phyloP scores from a whole-genome alignment of 345 rosid species.

The Aurinia saxatilis region DNA sequence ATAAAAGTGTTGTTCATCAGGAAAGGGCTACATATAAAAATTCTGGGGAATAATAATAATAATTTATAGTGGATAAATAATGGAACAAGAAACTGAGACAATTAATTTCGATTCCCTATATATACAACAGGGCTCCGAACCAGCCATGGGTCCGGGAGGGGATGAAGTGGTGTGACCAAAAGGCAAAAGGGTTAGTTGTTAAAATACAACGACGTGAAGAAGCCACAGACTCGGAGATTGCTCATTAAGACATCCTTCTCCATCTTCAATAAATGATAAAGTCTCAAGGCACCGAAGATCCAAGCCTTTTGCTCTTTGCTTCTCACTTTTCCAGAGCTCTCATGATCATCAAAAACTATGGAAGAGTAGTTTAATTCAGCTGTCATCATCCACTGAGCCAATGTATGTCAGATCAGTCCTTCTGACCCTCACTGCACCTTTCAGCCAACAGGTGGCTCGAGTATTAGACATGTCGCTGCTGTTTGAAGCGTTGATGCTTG shows the following conservation, averaged over 20 bases:
- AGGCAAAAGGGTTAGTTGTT: conserved; percentile 30
- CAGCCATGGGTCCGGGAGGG: conserved; percentile 17
- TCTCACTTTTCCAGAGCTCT: neutral
- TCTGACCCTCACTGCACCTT: conserved; percentile 87
- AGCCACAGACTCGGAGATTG: conserved; percentile 21
- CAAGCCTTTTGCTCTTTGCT: conserved; percentile 24
- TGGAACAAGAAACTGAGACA: conserved; percentile 25
- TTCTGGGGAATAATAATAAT: conserved; percentile 10
- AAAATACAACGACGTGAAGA: conserved; percentile 25
- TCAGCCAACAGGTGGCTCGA: conserved; percentile 89
- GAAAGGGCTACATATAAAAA: neutral
- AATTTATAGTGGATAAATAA: conserved; percentile 15
- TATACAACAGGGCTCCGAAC: conserved; percentile 32
- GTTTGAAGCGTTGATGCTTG: conserved; percentile 43
- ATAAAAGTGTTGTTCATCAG: neutral
- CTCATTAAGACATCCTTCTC: conserved; percentile 16
- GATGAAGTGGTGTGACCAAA: conserved; percentile 13
- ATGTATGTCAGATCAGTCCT: conserved; percentile 76
- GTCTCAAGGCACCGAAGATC: conserved; percentile 17
- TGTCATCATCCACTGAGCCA: conserved; percentile 90
- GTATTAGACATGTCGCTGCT: conserved; percentile 68
- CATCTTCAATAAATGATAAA: conserved; percentile 16
- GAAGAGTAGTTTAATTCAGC: conserved; percentile 37
- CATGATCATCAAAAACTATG: conserved; percentile 7
- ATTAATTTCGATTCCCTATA: conserved; percentile 23